These are phyloP conservation scores for Corrigiola litoralis DNA, from an alignment of 179 eudicot genomes.

Conservation along the genomic window DNA sequence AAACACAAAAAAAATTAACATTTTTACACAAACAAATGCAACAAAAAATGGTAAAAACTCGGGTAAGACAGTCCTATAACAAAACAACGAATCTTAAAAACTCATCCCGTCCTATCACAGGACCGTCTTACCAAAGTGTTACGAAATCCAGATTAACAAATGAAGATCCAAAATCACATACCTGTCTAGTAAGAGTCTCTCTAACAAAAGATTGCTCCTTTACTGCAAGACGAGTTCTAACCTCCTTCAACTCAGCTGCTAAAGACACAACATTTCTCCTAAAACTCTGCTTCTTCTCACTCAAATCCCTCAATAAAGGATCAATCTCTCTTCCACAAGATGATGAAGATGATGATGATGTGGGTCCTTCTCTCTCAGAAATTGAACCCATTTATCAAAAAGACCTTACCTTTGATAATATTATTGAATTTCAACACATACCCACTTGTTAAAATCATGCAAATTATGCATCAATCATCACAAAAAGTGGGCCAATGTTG, in stretches of 20 bases:
- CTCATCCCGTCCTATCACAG: too few relatives aligned
- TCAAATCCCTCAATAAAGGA: slow-evolving; percentile 85
- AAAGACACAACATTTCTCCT: slow-evolving; percentile 72
- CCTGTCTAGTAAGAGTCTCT: slow-evolving; percentile 82
- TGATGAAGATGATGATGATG: slow-evolving; percentile 29
- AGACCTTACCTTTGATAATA: background rate
- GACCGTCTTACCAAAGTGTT: too few relatives aligned
- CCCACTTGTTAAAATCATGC: slow-evolving; percentile 1
- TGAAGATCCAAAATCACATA: slow-evolving; percentile 23
- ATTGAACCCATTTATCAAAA: slow-evolving; percentile 24
- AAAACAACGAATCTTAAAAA: too few relatives aligned
- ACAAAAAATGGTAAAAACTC: background rate
- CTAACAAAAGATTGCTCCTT: slow-evolving; percentile 54
- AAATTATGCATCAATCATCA: background rate
- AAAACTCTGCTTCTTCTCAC: slow-evolving; percentile 79
- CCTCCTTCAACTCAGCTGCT: slow-evolving; percentile 86
- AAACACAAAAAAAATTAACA: too few relatives aligned
- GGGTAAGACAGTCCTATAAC: too few relatives aligned
- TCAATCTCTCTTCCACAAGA: slow-evolving; percentile 39
- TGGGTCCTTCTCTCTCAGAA: slow-evolving; percentile 34
- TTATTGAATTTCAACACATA: background rate
- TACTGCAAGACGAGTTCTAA: slow-evolving; percentile 58
- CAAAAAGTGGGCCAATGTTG: background rate
- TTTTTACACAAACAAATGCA: background rate
- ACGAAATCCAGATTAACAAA: slow-evolving; percentile 1